phyloP scores from a whole-genome alignment of 169 alveolate genomes.

The Eimeria brunetti region DNA sequence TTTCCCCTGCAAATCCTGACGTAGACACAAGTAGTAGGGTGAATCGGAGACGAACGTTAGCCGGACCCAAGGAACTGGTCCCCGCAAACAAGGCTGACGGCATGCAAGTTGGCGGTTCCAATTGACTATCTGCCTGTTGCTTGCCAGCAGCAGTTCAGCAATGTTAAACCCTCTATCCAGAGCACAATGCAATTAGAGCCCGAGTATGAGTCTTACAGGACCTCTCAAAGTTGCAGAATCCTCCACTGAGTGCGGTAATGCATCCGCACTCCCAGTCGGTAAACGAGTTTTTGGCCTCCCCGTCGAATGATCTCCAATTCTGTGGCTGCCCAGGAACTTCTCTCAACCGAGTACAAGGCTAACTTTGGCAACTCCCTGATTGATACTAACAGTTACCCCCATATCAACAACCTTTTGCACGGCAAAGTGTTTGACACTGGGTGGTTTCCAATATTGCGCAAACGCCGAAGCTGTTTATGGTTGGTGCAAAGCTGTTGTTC shows the following conservation, averaged over 20 bases:
- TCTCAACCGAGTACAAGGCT: not conserved
- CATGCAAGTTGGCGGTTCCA: not conserved
- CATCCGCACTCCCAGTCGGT: not conserved
- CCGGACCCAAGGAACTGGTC: not conserved
- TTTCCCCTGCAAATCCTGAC: not conserved
- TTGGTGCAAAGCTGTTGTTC: not conserved
- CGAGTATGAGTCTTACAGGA: not conserved
- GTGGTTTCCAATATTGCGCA: not conserved
- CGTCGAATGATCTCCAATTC: not conserved
- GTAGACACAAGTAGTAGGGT: not conserved
- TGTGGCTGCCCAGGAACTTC: not conserved
- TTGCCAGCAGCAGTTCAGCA: not conserved
- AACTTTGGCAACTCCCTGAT: not conserved
- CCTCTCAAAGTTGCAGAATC: not conserved
- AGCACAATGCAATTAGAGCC: not conserved
- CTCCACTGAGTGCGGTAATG: not conserved
- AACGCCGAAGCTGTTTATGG: not conserved
- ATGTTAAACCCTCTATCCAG: not conserved
- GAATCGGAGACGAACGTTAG: not conserved
- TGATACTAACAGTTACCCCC: not conserved
- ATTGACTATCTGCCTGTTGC: not conserved
- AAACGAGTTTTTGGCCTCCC: not conserved
- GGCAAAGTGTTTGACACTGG: not conserved
- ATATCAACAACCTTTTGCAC: not conserved
- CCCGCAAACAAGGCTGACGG: not conserved